Base-by-base conservation (phyloP, 345 rosid species). In the Heritiera fomes region DNA sequence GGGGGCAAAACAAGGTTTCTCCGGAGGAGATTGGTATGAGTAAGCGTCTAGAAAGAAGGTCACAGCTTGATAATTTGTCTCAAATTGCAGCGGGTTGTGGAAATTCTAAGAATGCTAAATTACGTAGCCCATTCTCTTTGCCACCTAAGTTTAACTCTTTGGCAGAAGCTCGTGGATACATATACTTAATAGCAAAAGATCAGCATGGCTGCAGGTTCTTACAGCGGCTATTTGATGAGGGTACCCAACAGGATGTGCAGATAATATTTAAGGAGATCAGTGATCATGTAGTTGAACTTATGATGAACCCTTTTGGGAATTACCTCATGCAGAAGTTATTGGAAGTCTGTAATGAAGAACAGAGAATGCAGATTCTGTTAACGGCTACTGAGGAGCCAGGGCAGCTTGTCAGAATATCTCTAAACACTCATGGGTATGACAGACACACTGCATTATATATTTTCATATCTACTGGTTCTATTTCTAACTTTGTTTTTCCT, bases 301-400 rank as follows among this genome's bases (percentile, higher is more conserved):
- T 84, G 87, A 80, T 80, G 73, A 77, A 89, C 68, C 91, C 90
- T 32, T 87, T 87, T 64, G 91, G 90, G n/a, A 89, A 87, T 81
- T 87, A 89, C 78, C 84, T 89, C 60, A 78, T 89, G 71, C 91
- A 89, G 76, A 89, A 87, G 73, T 74, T 89, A 23, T 64, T 89
- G 61, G 85, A 89, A 32, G 83, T 82, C 56, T 89, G 90, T 40
- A 83, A 52, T 74, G 90, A 89, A 75, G 90, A 89, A 40, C 91
- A 89, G 55, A 80, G 84, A 71, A 82, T 82, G 79, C 83, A 75
- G 75, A 87, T 89, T 28, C 71, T 89, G 58, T 82, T 80, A 38
- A 55, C 69, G 70, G 80, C 75, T 5, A 89, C 89, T 47, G 32
- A 79, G 64, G 56, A 80, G 65, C 88, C 85, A 12, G 87, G 85